These are phyloP conservation scores for Fusarium sp. DNA, from an alignment of 2,329 filamentous ascomycete species.

Conservation along the genomic window DNA sequence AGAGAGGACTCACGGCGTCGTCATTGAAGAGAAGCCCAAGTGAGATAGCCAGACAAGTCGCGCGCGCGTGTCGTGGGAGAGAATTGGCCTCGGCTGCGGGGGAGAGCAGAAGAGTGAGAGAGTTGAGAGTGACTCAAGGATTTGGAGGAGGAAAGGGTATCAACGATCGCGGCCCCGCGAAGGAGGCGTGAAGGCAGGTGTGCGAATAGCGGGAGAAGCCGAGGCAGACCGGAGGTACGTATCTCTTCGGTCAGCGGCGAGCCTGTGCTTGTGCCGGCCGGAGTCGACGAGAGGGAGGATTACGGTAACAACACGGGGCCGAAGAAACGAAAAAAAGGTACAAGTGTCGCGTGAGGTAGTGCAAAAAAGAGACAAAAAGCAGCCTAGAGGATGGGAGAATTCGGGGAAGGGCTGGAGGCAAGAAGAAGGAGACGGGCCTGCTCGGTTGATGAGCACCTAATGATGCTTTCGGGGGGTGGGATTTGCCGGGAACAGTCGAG, in stretches of 20 bases:
- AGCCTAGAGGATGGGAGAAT: slow-evolving; percentile 29
- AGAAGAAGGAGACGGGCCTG: slow-evolving; percentile 41
- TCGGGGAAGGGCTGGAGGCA: slow-evolving; percentile 25
- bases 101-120: slow-evolving; percentile 12
- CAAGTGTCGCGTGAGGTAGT: slow-evolving; percentile 28
- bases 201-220: slow-evolving; percentile 48
- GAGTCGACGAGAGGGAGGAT: slow-evolving; percentile 18
- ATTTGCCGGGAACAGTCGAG: slow-evolving; percentile 10
- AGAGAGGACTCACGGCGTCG: slow-evolving; percentile 47
- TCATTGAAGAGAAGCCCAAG: slow-evolving; percentile 44
- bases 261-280: slow-evolving; percentile 3
- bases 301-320: background rate
- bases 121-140: slow-evolving; percentile 36
- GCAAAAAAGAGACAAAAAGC: slow-evolving; percentile 4
- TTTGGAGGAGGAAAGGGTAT: slow-evolving; percentile 34
- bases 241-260: slow-evolving; percentile 22
- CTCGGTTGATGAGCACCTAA: slow-evolving; percentile 40
- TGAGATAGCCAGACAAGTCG: slow-evolving; percentile 20
- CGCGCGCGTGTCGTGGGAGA: slow-evolving; percentile 28
- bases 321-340: background rate
- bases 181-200: slow-evolving; percentile 26
- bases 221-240: slow-evolving; percentile 45
- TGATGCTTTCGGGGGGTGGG: slow-evolving; percentile 33
- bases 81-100: slow-evolving; percentile 31
- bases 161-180: slow-evolving; percentile 46